Percentiles rank a stretch among this genome's conserved stretches.
phyloP scores from a whole-genome alignment of 352 stramenopile genomes.

The Pythium angustatum region DNA sequence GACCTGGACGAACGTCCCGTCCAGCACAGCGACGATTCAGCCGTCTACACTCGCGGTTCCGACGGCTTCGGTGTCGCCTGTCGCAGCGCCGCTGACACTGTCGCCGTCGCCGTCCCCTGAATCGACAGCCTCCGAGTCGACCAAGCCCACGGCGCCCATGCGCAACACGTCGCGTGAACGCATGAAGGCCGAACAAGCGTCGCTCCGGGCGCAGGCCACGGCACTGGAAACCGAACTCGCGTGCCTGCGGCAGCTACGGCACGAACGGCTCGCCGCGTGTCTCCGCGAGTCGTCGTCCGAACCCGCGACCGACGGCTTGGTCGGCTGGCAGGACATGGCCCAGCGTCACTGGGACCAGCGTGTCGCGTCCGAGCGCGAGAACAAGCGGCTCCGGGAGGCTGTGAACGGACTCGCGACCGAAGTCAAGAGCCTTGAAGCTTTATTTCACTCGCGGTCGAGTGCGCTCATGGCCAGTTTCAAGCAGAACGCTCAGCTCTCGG shows the following conservation, averaged over 20 bases:
- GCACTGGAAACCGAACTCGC: slow-evolving; percentile 20
- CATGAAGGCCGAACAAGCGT: slow-evolving; percentile 28
- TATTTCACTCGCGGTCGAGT: slow-evolving; percentile 28
- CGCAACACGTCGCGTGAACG: slow-evolving; percentile 27
- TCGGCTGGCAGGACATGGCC: slow-evolving; percentile 23
- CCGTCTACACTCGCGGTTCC: not conserved
- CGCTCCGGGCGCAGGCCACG: slow-evolving; percentile 19
- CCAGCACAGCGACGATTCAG: no score
- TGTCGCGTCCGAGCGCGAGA: slow-evolving; percentile 20
- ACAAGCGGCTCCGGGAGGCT: slow-evolving; percentile 21
- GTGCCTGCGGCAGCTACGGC: slow-evolving; percentile 17
- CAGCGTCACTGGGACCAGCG: slow-evolving; percentile 24
- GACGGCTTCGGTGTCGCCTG: not conserved
- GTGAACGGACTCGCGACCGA: slow-evolving; percentile 21
- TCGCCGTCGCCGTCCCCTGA: not conserved
- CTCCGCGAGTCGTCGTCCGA: slow-evolving; percentile 3
- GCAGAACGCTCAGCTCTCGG: slow-evolving; percentile 20
- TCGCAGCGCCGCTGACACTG: not conserved
- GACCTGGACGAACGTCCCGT: slow-evolving; percentile 20
- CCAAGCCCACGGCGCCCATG: slow-evolving; percentile 20
- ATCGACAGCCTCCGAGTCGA: not conserved
- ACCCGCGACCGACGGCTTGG: not conserved
- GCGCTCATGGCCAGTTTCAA: slow-evolving; percentile 23
- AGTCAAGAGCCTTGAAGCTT: slow-evolving; percentile 26
- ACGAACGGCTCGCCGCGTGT: slow-evolving; percentile 12